Base-by-base conservation (phyloP, 768 basidiomycete genomes). In the Leucocoprinus sp. region DNA sequence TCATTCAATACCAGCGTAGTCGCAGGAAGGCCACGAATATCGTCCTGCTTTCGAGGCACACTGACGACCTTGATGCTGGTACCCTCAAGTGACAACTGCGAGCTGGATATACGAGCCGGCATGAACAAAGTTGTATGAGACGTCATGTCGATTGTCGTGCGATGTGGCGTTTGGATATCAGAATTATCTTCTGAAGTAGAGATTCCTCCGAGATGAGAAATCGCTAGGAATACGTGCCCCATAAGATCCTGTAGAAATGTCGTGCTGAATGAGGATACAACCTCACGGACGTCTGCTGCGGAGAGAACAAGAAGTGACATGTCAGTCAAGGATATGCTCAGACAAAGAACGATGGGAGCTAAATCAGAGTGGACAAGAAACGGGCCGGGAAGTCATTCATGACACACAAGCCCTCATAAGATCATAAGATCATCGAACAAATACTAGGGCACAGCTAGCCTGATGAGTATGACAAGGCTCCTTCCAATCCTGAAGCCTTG, bases 51-150 rank as follows among this genome's bases (percentile, higher is more conserved):
- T 2, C 62, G 65, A 0, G 91, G 91, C 1, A 91, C 71, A 22
- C 79, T 83, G 2, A 89, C 91, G n/a, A 89, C 73, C 62, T 96
- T 93, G 49, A 89, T 68, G 2, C 83, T 65, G 1, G 84, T 83
- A 1, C 79, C 80, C 6, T 58, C 53, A 9, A 60, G 50, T 1
- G 35, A 8, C 12, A 14, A 19, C 4, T 38, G 37, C 29, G 26
- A 24, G 5, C 36, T 33, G 1, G 37, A 34, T n/a, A 24, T 14
- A 19, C 82, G 74, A 5, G 86, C 77, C 2, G 92, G 90, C 92
- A 95, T 95, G 62, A 91, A 85, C 2, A 96, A 67, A 0, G 74
- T 68, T 1, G 71, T 81, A 52, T 89, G 78, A 34, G 70, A 66
- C 6, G 60, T 54, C 41, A 72, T 77, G 0, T 67, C 64, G 8